A percentile compares a stretch with the other conserved stretches of the same genome.
phyloP scores from a whole-genome alignment of 345 rosid genomes.

The Ailanthus altissimus region DNA sequence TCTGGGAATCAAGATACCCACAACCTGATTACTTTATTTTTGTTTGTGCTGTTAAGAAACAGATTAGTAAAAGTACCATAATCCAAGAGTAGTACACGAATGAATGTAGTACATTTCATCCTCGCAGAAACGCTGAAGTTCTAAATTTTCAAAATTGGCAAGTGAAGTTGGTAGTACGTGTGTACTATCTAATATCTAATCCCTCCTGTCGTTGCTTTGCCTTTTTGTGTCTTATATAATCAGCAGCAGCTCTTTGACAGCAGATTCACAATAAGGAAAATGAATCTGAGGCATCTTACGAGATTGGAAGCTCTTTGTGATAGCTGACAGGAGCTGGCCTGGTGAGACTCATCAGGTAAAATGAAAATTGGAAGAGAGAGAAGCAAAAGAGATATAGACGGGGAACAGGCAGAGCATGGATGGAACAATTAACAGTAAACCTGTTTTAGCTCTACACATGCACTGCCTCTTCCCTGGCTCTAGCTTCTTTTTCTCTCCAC shows the following conservation, averaged over 20 bases:
- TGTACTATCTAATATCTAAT: conserved; percentile 29
- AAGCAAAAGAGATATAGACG: conserved; percentile 36
- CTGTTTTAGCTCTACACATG: conserved; percentile 70
- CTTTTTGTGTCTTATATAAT: conserved; percentile 9
- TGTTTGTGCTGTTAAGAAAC: neutral
- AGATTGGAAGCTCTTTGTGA: neutral
- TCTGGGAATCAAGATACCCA: neutral
- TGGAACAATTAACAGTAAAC: conserved; percentile 41
- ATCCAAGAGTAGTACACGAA: conserved; percentile 10
- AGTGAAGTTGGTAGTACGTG: conserved; percentile 33
- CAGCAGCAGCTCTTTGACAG: neutral
- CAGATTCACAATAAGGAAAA: neutral
- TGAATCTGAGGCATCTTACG: neutral
- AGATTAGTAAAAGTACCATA: neutral
- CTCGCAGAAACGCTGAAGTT: neutral
- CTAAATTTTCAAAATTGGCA: neutral
- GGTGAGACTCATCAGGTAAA: neutral
- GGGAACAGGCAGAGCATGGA: conserved; percentile 82
- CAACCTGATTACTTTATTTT: neutral
- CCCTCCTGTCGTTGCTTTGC: no score
- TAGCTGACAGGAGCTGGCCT: neutral
- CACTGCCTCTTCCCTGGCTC: conserved; percentile 99
- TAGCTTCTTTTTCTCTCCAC: conserved; percentile 25
- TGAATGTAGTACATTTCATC: conserved; percentile 26
- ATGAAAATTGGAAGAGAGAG: conserved; percentile 29